These are phyloP conservation scores for Xylariales sp. DNA, from an alignment of 2,329 filamentous ascomycete species.

Conservation along the genomic window DNA sequence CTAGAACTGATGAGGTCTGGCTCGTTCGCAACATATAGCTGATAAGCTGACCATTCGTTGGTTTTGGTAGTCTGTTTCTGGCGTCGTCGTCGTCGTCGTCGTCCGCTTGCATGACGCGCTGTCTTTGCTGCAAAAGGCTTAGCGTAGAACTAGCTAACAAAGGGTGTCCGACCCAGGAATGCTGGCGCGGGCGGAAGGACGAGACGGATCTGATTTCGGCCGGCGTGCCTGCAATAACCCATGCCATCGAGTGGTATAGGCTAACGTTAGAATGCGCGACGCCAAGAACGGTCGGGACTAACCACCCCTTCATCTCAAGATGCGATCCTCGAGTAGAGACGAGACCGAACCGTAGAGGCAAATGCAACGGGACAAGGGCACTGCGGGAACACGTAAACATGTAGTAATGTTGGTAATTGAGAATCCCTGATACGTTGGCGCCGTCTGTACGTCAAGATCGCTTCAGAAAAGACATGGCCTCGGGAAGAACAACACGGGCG, in stretches of 20 bases:
- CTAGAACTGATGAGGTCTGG: too few species aligned
- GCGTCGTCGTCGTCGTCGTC: background rate
- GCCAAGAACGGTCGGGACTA: background rate
- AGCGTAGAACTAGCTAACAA: background rate
- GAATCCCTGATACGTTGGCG: background rate
- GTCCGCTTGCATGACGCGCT: background rate
- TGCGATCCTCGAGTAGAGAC: background rate
- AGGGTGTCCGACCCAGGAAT: background rate
- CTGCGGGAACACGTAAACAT: background rate
- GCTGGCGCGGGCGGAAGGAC: background rate
- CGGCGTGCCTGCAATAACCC: too few species aligned
- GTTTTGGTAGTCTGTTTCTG: background rate
- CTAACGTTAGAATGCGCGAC: background rate
- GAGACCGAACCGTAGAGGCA: background rate
- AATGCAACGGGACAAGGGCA: background rate
- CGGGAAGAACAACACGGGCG: background rate
- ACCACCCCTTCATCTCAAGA: background rate
- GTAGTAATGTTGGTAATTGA: slow-evolving; percentile 2
- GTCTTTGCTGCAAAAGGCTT: slow-evolving; percentile 15
- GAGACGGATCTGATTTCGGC: background rate
- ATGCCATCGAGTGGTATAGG: background rate
- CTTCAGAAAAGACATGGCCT: slow-evolving; percentile 12
- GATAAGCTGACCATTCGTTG: background rate
- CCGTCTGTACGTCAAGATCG: background rate
- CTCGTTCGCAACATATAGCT: background rate